Base-by-base conservation (phyloP, 805 yeast species). In the Huiozyma sinensis region DNA sequence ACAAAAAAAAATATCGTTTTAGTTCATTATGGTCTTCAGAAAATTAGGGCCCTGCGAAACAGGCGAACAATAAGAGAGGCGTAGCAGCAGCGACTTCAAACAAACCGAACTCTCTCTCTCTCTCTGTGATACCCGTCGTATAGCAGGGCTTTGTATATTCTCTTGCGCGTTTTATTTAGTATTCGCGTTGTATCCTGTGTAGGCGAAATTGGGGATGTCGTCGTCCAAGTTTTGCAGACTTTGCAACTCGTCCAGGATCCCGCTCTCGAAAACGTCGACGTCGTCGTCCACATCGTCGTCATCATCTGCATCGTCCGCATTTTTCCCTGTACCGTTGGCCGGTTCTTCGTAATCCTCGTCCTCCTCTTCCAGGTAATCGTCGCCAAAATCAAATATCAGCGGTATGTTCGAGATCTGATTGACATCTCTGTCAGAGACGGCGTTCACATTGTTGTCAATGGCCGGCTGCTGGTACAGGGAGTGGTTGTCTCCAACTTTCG, bases 331-430 rank as follows among this genome's bases (percentile, higher is more conserved):
- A 11, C n/a, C 36, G 39, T 17, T 41, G 30, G 42, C 46, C 4
- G 42, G 43, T 9, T 47, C 51, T 11, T 48, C 49, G 9, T 48
- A 47, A 5, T 48, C 52, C 6, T 40, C 50, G 7, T 47, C 50
- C 5, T 49, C 50, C 9, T 45, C 49, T 28, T 47, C 49, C 28
- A 41, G 32, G 24, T 49, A 47, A 34, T 49, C 49, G 10, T 45
- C 50, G 29, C 43, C 49, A 39, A 43, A 43, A 35, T 39, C 46
- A 24, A 39, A 43, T 9, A 39, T 35, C 29, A 39, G 36, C 4
- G 46, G 46, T 7, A 43, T 33, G 29, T n/a, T 43, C 12, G 39
- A 38, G 28, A 39, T 31, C 12, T 27, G 38, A 11, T 9, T 10
- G 31, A 27, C 28, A 11, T 32, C 28, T 34, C 30, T 32, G 24